Percentiles rank a stretch among this genome's conserved stretches.
These are phyloP conservation scores for Secale cereale DNA, from an alignment of 176 grass and related monocot genomes.

Conservation along the genomic window DNA sequence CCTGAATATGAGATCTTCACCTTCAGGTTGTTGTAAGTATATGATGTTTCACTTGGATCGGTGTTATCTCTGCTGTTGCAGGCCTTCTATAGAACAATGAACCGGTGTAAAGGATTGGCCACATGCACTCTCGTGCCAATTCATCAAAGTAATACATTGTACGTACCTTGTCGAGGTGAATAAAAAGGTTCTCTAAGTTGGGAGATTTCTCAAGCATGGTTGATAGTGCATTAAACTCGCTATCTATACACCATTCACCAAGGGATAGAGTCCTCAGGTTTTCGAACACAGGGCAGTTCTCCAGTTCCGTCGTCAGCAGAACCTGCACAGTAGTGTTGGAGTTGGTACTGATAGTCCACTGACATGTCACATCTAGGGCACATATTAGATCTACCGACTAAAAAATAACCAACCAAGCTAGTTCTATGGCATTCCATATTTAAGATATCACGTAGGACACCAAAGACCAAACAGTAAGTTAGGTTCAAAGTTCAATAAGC, in stretches of 20 bases:
- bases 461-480: background rate
- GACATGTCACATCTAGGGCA: background rate
- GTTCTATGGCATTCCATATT: background rate
- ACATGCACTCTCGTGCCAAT: background rate
- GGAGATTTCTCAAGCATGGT: conserved; percentile 23
- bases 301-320: conserved; percentile 1
- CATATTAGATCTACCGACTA: background rate
- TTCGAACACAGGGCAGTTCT: conserved; percentile 18
- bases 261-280: conserved; percentile 31
- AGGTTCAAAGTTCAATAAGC: background rate
- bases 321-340: conserved; percentile 16
- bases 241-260: conserved; percentile 37
- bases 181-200: conserved; percentile 30
- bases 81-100: conserved; percentile 1
- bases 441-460: background rate
- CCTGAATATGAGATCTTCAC: conserved; percentile 23
- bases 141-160: background rate
- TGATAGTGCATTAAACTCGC: conserved; percentile 5
- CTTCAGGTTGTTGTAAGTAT: conserved; percentile 19
- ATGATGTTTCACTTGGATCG: background rate
- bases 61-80: background rate
- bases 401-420: background rate
- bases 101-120: background rate
- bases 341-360: background rate
- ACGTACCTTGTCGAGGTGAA: conserved; percentile 28